Conservation (phyloP, 2,329 filamentous ascomycete genomes). For the Penicillium sp. region DNA sequence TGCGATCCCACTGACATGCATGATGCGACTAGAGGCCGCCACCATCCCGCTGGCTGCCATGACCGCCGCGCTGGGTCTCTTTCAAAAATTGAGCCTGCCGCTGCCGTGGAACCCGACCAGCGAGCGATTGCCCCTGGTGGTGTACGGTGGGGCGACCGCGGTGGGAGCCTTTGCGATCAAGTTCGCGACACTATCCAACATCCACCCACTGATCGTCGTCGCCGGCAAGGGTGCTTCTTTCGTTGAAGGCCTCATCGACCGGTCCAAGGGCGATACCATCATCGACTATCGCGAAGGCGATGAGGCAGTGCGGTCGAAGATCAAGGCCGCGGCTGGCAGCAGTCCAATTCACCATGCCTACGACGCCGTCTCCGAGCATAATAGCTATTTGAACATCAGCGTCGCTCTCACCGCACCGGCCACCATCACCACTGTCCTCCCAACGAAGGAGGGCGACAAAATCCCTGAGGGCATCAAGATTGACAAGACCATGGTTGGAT, state of each 20-base stretch:
- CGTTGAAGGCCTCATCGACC: conserved; percentile 57
- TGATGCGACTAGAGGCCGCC: conserved; percentile 49
- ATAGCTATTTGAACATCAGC: conserved; percentile 49
- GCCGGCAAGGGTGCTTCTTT: conserved; percentile 56
- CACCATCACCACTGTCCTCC: conserved; percentile 47
- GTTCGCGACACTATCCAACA: conserved; percentile 56
- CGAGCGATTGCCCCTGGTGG: conserved; percentile 43
- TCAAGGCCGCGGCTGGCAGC: conserved; percentile 36
- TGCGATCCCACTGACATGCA: neutral
- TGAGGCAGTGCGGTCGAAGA: conserved; percentile 53
- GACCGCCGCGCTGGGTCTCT: conserved; percentile 57
- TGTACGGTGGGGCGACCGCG: conserved; percentile 55
- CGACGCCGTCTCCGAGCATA: conserved; percentile 61
- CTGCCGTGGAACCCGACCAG: conserved; percentile 50
- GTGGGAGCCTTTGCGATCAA: conserved; percentile 63
- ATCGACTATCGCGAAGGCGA: conserved; percentile 64
- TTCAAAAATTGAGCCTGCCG: conserved; percentile 50
- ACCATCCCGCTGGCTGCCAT: conserved; percentile 60
- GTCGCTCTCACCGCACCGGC: conserved; percentile 47
- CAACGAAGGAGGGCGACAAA: conserved; percentile 46
- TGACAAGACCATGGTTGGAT: conserved; percentile 40
- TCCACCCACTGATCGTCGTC: conserved; percentile 64
- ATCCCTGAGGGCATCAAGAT: conserved; percentile 43
- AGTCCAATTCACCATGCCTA: conserved; percentile 54
- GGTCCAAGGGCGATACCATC: conserved; percentile 57